Evolutionary conservation across 2,329 filamentous ascomycete species (phyloP), one percentile per base, ranked within the genome.

Genomic region (Colletotrichum horii): DNA sequence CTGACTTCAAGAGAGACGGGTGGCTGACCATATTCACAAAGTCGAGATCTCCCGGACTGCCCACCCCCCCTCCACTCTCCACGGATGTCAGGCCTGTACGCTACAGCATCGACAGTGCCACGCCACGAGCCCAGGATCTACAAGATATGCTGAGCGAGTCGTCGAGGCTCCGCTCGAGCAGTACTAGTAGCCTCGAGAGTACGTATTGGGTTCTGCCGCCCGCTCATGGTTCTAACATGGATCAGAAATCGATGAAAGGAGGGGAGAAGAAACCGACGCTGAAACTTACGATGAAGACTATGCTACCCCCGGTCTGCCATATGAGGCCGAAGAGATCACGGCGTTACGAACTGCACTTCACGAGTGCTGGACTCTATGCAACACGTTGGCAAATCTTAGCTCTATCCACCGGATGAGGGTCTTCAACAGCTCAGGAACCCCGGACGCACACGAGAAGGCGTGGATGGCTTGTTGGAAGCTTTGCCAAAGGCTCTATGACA

Each of bases 381-480:
- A 98, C 81, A 98, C 96, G 0, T 87, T 98, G 36, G 95, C 95
- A 26, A 95, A 91, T 78, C 88, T 98, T 22, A 98, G 95, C 83
- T 96, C 94, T 22, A 94, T 94, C 78, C 95, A 98, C 81, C 92
- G 95, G 32, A 91, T 95, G 79, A 90, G 94, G 24, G 93, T 96
- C 36, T 96, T 97, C 83, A 93, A 92, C 82, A 94, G 91, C 79
- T 93, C 94, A 1, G 93, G 92, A 15, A 93, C 92, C 14, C 93
- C 94, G 1, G 93, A 95, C 78, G 91, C 93, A 32, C 94, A 98
- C 81, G 95, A 98, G 82, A 93, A 94, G 79, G 96, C 96, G 1
- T 98, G 96, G 96, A 95, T 94, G 83, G 94, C 94, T 77, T 98
- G 96, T 85, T 98, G 96, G 96, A 94, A 94, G 79, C 87, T 98